phyloP scores from a whole-genome alignment of 495 filamentous ascomycete species.

The Talaromyces ruber region DNA sequence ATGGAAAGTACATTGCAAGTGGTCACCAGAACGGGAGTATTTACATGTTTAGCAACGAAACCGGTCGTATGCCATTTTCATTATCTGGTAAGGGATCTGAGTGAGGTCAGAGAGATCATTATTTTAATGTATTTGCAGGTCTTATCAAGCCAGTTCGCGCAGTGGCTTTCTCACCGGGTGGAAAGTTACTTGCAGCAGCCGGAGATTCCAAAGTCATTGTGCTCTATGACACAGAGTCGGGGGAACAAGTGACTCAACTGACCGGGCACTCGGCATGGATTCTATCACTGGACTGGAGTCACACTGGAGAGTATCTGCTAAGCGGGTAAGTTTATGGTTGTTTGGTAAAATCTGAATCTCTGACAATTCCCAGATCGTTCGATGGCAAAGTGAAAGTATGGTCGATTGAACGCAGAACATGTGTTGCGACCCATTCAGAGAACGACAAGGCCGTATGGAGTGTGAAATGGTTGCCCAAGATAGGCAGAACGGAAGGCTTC shows the following conservation, averaged over 20 bases:
- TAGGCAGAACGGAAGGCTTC: constrained; percentile 71
- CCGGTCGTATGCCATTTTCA: constrained; percentile 76
- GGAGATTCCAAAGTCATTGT: constrained; percentile 85
- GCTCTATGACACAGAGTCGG: constrained; percentile 82
- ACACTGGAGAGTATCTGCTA: constrained; percentile 87
- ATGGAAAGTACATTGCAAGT: constrained; percentile 80
- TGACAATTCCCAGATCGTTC: constrained; percentile 42
- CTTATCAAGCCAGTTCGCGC: constrained; percentile 75
- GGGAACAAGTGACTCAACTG: constrained; percentile 84
- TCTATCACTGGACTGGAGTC: constrained; percentile 81
- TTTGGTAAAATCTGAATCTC: too few species aligned
- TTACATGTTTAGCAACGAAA: constrained; percentile 90
- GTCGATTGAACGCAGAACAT: constrained; percentile 71
- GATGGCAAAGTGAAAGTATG: constrained; percentile 95
- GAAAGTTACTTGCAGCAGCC: constrained; percentile 80
- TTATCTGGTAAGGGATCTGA: constrained; percentile 56
- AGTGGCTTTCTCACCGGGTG: constrained; percentile 78
- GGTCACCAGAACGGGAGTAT: constrained; percentile 92
- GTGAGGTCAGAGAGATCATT: not conserved
- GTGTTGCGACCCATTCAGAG: constrained; percentile 90
- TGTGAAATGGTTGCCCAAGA: constrained; percentile 82
- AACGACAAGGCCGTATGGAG: constrained; percentile 80
- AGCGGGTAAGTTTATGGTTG: constrained; percentile 63
- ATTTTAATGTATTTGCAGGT: constrained; percentile 37
- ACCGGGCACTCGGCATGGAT: constrained; percentile 78